phyloP scores from a whole-genome alignment of 305 asterid genomes.

The Ilex paraguariensis region DNA sequence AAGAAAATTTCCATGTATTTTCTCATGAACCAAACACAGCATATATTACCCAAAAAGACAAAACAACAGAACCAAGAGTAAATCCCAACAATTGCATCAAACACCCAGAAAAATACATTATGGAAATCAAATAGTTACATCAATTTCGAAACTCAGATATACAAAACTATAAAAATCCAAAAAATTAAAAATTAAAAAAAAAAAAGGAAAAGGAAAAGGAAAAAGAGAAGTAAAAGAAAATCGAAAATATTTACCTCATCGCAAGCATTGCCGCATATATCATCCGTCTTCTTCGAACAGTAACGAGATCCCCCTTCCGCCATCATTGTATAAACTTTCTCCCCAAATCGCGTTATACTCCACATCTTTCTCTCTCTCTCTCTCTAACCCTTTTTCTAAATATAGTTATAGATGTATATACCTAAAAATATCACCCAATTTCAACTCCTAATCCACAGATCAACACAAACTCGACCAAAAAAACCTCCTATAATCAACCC shows the following conservation, averaged over 20 bases:
- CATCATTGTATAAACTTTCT: slow-evolving; percentile 44
- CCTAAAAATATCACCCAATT: not conserved
- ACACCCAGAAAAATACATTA: no score
- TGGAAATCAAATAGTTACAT: no score
- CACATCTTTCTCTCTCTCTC: slow-evolving; percentile 27
- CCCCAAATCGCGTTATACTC: slow-evolving; percentile 56
- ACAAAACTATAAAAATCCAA: not conserved
- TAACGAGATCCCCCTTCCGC: slow-evolving; percentile 75
- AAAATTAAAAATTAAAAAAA: no score
- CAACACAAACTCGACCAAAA: not conserved
- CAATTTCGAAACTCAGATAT: no score
- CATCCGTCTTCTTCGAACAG: slow-evolving; percentile 75
- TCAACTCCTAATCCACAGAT: not conserved
- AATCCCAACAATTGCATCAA: no score
- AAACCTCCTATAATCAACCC: not conserved
- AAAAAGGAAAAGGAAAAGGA: no score
- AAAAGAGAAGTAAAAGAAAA: not conserved
- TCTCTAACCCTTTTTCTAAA: not conserved
- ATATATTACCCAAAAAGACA: no score
- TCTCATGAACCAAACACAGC: no score
- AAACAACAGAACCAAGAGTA: no score
- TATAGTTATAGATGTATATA: slow-evolving; percentile 1
- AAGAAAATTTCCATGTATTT: no score
- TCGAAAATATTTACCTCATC: slow-evolving; percentile 39
- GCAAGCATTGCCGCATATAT: slow-evolving; percentile 30